phyloP scores from a whole-genome alignment of 225 moss, liverwort and hornwort species.

The Climacium dendroides region DNA sequence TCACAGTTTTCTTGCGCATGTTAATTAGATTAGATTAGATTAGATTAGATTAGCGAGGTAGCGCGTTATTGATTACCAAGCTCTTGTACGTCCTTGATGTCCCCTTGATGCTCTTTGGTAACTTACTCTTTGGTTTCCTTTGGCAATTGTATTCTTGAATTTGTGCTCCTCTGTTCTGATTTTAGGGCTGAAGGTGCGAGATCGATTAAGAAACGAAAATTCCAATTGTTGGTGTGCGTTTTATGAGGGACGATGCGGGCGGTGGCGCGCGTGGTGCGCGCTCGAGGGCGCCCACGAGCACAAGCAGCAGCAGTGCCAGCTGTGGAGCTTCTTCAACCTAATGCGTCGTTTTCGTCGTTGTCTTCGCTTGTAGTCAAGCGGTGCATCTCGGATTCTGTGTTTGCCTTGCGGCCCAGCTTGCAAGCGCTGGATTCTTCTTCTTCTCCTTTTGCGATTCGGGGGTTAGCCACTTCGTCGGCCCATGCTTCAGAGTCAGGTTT shows the following conservation, averaged over 20 bases:
- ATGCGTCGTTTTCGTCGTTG: not conserved
- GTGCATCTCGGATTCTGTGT: not conserved
- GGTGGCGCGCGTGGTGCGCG: slow-evolving; percentile 34
- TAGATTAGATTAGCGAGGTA: not conserved
- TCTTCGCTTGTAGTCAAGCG: not conserved
- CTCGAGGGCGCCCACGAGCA: not conserved
- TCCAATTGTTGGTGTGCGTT: not conserved
- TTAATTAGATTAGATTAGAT: too few species aligned
- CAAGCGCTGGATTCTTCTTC: not conserved
- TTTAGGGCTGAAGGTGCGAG: not conserved
- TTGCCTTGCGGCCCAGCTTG: not conserved
- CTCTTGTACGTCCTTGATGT: not conserved
- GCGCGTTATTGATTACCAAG: not conserved
- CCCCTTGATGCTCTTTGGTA: not conserved
- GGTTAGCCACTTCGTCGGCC: slow-evolving; percentile 7
- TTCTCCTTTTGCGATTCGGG: not conserved
- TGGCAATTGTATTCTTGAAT: not conserved
- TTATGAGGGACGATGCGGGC: slow-evolving; percentile 33
- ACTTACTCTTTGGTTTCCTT: not conserved
- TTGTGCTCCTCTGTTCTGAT: not conserved
- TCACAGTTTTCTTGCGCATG: not conserved
- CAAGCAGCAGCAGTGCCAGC: not conserved
- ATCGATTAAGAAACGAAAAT: not conserved
- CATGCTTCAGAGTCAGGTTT: slow-evolving; percentile 10
- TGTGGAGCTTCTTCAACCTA: not conserved